Base-by-base conservation (phyloP, 208 protist species). In the Leishmania major region DNA sequence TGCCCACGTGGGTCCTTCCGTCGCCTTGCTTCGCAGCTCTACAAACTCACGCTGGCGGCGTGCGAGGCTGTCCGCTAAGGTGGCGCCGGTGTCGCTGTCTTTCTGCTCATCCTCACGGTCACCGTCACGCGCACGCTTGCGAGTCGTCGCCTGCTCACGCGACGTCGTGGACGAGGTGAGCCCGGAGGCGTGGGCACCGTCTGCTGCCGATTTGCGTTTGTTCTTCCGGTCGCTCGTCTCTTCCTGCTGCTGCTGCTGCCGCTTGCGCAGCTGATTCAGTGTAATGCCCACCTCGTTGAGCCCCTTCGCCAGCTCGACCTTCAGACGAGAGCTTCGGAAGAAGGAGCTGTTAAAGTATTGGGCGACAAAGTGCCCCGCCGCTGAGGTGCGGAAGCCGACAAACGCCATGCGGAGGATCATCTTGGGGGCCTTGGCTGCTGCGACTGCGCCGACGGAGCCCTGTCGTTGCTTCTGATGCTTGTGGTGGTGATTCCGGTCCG, bases 381-480 rank as follows among this genome's bases (percentile, higher is more conserved):
- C 77, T 8, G 92, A 89, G 25, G 86, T 97, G 25, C 89, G 84
- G 90, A 98, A 99, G 17, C 99, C 99, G 28, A 99, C 87, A 82
- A 99, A 99, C n/a, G 93, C 98, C 91, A 99, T 99, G 35, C 94
- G 86, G 59, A 99, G 94, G 37, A 96, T 96, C 67, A 73, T 79
- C 59, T 79, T 80, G 22, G 83, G 57, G 4, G 73, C 17, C 43
- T 6, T n/a, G 57, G 40, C n/a, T 6, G n/a, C 15, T 15, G 60
- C 7, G 25, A 5, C 59, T n/a, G 28, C 1, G 17, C 37, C 47
- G 45, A 60, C 28, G 47, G 51, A 43, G 59, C 72, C 40, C 55
- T 67, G 45, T 51, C 49, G 60, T 35, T 82, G 76, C 37, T 85
- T 78, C 25, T 87, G 83, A 15, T 79, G 70, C 45, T 66, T 49